phyloP scores from a whole-genome alignment of 2,329 filamentous ascomycete genomes.

The Dothiorella sarmentorum region DNA sequence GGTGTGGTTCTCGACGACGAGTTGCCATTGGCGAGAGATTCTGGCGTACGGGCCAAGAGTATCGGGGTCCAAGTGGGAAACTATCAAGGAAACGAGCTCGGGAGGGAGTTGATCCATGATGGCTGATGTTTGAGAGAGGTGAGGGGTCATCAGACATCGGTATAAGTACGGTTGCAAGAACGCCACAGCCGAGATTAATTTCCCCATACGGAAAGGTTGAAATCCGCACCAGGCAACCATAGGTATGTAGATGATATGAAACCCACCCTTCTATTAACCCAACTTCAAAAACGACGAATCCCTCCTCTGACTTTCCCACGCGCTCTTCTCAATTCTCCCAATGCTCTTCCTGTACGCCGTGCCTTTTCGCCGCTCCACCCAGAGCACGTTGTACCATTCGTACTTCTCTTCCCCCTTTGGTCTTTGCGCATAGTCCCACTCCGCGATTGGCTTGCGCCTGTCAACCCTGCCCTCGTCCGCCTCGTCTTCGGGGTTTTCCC shows the following conservation, averaged over 20 bases:
- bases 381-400: conserved; percentile 18
- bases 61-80: background rate
- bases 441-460: conserved; percentile 5
- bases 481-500: background rate
- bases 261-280: too few relatives aligned
- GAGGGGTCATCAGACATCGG: background rate
- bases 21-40: background rate
- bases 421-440: conserved; percentile 10
- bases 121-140: background rate
- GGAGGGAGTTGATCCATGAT: background rate
- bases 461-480: background rate
- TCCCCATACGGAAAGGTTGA: too few relatives aligned
- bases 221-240: too few relatives aligned
- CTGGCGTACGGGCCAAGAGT: background rate
- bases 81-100: background rate
- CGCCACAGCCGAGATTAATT: too few relatives aligned
- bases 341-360: conserved; percentile 11
- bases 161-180: too few relatives aligned
- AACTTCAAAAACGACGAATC: conserved; percentile 9
- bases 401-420: background rate
- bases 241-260: too few relatives aligned
- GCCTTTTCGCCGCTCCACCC: conserved; percentile 6
- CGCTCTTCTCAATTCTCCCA: conserved; percentile 8
- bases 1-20: background rate
- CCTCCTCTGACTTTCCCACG: conserved; percentile 11